These are phyloP conservation scores for Fomitopsis serialis DNA, from an alignment of 768 basidiomycete genomes.

Conservation along the genomic window DNA sequence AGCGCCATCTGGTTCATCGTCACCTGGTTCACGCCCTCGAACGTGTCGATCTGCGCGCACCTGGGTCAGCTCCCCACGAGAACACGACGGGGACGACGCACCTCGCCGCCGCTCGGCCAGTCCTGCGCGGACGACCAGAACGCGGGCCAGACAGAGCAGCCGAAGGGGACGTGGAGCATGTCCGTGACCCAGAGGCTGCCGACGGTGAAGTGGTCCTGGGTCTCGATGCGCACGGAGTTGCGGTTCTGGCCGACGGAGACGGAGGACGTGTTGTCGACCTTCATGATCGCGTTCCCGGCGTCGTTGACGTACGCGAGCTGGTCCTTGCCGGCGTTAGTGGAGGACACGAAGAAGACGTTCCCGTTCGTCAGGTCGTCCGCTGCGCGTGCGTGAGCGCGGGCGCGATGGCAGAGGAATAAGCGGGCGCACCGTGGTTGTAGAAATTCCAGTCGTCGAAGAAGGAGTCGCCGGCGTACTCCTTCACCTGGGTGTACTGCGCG, in stretches of 20 bases:
- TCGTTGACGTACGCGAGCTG: slow-evolving; percentile 59
- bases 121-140: slow-evolving; percentile 50
- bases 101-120: slow-evolving; percentile 61
- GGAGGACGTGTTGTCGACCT: slow-evolving; percentile 63
- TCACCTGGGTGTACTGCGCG: slow-evolving; percentile 43
- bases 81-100: slow-evolving; percentile 11
- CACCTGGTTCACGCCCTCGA: slow-evolving; percentile 75
- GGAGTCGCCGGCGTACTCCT: slow-evolving; percentile 50
- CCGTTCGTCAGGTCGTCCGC: slow-evolving; percentile 71
- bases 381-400: slow-evolving; percentile 18
- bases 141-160: slow-evolving; percentile 73
- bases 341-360: slow-evolving; percentile 45
- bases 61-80: too few species aligned
- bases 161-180: slow-evolving; percentile 58
- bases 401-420: neutral
- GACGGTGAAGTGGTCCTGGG: slow-evolving; percentile 47
- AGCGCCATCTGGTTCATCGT: slow-evolving; percentile 66
- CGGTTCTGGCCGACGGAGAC: slow-evolving; percentile 51
- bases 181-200: slow-evolving; percentile 64
- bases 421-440: slow-evolving; percentile 46
- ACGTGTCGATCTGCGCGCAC: slow-evolving; percentile 44
- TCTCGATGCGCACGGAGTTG: slow-evolving; percentile 61
- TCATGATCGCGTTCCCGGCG: slow-evolving; percentile 71
- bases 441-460: slow-evolving; percentile 72
- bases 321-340: slow-evolving; percentile 35